Base-by-base conservation (phyloP, 169 alveolate genomes). In the Cryptosporidium xiaoi region DNA sequence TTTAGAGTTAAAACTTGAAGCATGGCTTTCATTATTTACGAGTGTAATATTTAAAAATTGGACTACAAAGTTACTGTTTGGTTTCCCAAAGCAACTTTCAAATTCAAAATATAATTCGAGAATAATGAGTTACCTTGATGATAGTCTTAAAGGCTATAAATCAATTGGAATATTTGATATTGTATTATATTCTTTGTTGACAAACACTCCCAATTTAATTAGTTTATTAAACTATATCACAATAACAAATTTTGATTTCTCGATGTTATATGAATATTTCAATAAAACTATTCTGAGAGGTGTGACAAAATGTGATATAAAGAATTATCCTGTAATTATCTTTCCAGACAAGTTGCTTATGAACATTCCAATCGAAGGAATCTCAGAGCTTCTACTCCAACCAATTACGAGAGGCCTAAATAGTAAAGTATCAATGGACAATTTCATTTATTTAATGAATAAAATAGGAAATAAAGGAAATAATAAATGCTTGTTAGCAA, bases 321-420 rank as follows among this genome's bases (percentile, higher is more conserved):
- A 69, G 34, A 27, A 55, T 34, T 40, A 44, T 62, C 87, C 87
- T 6, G 8, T 46, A 60, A 27, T 44, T 4, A 24, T 60, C n/a
- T 77, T 60, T 31, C 50, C 64, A 3, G 87, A 77, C 31, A 56
- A 56, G 56, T 24, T 77, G 33, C 48, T 77, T 7, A 62, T 77
- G 50, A 34, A 56, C 20, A 15, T 77, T 24, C 87, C 87, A 44
- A 44, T 77, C 24, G 87, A 77, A n/a, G 58, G 87, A 3, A 34
- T 60, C 8, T n/a, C 2, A 12, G 69, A 62, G 7, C 34, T 60
- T 27, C 15, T 18, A 46, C 33, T 24, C 18, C 87, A 77, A 36
- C 87, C 87, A 15, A 77, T 77, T 2, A 77, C 71, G 13, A 56
- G 87, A 60, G 87, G 87, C 10, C 31, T 77, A 31, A 36, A 77